These are phyloP conservation scores for Elongisporangium prolatum DNA, from an alignment of 352 stramenopile species.

Conservation along the genomic window DNA sequence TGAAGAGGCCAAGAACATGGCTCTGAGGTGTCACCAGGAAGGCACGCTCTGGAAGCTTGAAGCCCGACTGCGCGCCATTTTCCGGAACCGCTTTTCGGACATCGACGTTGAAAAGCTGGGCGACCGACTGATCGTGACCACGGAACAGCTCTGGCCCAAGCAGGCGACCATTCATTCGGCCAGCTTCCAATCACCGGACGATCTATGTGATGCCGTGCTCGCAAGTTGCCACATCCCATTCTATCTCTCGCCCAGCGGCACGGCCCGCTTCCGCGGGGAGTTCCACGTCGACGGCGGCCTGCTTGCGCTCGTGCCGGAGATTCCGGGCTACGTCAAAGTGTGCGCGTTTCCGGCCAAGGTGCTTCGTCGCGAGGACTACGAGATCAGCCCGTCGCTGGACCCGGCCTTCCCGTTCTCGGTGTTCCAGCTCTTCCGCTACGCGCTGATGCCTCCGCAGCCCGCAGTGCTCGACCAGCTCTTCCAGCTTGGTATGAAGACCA, in stretches of 20 bases:
- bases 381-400: slow-evolving; percentile 65
- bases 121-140: slow-evolving; percentile 60
- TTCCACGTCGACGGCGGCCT: slow-evolving; percentile 71
- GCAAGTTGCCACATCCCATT: slow-evolving; percentile 78
- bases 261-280: slow-evolving; percentile 49
- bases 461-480: slow-evolving; percentile 67
- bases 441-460: slow-evolving; percentile 51
- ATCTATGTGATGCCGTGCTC: slow-evolving; percentile 62
- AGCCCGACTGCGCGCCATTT: slow-evolving; percentile 44
- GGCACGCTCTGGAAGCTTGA: slow-evolving; percentile 73
- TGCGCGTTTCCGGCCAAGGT: slow-evolving; percentile 57
- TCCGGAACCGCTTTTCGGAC: slow-evolving; percentile 43
- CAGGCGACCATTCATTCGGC: slow-evolving; percentile 43
- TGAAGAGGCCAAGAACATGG: slow-evolving; percentile 55
- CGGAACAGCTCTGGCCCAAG: slow-evolving; percentile 65
- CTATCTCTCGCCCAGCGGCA: slow-evolving; percentile 51
- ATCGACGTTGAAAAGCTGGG: slow-evolving; percentile 32
- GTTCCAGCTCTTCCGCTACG: slow-evolving; percentile 45
- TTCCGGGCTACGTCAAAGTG: slow-evolving; percentile 62
- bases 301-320: slow-evolving; percentile 59
- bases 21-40: slow-evolving; percentile 34
- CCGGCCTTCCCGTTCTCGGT: slow-evolving; percentile 51
- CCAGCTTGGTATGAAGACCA: slow-evolving; percentile 41
- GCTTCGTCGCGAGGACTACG: slow-evolving; percentile 59
- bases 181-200: slow-evolving; percentile 50